A percentile compares a stretch with the other conserved stretches of the same genome.
phyloP scores from a whole-genome alignment of 768 basidiomycete genomes.

The Psilocybe subaeruginosa region DNA sequence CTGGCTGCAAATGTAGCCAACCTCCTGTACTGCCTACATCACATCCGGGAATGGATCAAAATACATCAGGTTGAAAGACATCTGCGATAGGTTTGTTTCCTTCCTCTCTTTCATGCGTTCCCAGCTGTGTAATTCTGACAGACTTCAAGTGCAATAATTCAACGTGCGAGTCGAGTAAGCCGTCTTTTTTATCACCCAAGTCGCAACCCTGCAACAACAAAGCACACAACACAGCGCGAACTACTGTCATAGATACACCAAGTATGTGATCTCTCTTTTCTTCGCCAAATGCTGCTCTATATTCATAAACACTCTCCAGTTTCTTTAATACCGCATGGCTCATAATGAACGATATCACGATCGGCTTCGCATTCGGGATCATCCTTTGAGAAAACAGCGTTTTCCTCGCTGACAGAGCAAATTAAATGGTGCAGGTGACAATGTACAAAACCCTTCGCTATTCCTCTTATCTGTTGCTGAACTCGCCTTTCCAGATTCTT shows the following conservation, averaged over 20 bases:
- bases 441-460: background rate
- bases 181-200: slow-evolving; percentile 32
- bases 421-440: slow-evolving; percentile 42
- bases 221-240: slow-evolving; percentile 36
- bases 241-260: slow-evolving; percentile 67
- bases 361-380: slow-evolving; percentile 74
- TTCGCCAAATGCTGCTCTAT: background rate
- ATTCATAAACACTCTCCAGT: background rate
- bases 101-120: too few relatives aligned
- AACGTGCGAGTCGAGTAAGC: too few relatives aligned
- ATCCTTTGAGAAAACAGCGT: slow-evolving; percentile 69
- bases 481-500: slow-evolving; percentile 15
- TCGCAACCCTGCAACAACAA: slow-evolving; percentile 39
- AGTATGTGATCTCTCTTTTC: slow-evolving; percentile 39
- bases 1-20: too few relatives aligned
- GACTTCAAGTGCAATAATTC: background rate
- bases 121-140: background rate
- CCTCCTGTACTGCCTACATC: too few relatives aligned
- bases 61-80: slow-evolving; percentile 37
- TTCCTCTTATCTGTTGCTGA: background rate
- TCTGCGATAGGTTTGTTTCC: slow-evolving; percentile 40
- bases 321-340: too few relatives aligned
- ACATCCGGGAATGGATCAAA: background rate
- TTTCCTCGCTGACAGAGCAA: slow-evolving; percentile 43
- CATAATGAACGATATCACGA: slow-evolving; percentile 37